Evolutionary conservation across 495 filamentous ascomycete genomes (phyloP).

Genomic region (Gamarada debralockiae): DNA sequence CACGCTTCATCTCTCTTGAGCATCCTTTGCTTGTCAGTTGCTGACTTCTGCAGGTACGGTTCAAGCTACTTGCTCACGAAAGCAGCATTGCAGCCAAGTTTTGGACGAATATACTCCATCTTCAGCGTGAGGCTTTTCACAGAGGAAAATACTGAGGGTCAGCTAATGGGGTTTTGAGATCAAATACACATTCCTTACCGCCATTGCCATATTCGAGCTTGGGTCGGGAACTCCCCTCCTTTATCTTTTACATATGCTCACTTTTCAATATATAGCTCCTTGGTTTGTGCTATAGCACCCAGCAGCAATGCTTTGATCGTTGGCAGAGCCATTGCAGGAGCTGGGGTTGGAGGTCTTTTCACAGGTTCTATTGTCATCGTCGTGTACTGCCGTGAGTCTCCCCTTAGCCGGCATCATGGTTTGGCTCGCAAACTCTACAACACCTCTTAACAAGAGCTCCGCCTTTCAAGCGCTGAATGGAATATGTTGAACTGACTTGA

Average conservation of each 20-base stretch:
- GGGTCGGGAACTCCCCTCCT: conserved; percentile 36
- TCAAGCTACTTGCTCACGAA: conserved; percentile 49
- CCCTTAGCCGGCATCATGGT: too few species aligned
- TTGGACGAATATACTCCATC: conserved; percentile 46
- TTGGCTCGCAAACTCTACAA: too few species aligned
- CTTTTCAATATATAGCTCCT: too few species aligned
- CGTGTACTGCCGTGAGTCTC: conserved; percentile 27
- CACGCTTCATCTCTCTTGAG: too few species aligned
- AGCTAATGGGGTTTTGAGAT: conserved; percentile 25
- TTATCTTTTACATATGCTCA: too few species aligned
- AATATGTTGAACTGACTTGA: conserved; percentile 1
- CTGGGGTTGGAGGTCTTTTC: conserved; percentile 52
- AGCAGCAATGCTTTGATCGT: conserved; percentile 55
- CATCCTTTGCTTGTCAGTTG: too few species aligned
- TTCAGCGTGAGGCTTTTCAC: conserved; percentile 28
- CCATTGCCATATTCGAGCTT: conserved; percentile 53
- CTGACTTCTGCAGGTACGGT: too few species aligned
- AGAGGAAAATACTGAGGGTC: conserved; percentile 25
- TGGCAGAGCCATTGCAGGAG: conserved; percentile 59
- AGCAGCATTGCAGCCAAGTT: conserved; percentile 45
- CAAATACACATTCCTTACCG: conserved; percentile 40
- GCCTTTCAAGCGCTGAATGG: background rate
- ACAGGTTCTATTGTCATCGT: conserved; percentile 33
- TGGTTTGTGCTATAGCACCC: conserved; percentile 58
- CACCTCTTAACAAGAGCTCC: background rate